A percentile compares a stretch with the other conserved stretches of the same genome.
Evolutionary conservation across 306 rosid species (phyloP).

Genomic region (Ormosia semicastrata): DNA sequence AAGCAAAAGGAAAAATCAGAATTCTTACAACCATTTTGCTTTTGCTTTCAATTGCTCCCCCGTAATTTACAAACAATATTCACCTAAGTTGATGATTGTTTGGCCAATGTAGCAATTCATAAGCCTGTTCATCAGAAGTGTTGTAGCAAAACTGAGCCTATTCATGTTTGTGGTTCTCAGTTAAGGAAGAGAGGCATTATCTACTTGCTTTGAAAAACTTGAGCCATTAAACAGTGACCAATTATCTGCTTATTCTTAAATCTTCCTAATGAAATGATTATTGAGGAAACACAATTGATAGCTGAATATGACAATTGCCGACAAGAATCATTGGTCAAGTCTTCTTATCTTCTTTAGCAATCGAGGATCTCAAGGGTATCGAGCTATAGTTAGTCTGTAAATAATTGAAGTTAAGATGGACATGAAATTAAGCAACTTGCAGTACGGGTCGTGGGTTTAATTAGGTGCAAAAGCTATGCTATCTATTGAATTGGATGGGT

Average conservation of each 20-base stretch:
- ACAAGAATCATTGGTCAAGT: neutral
- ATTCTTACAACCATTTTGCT: neutral
- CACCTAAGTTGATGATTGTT: neutral
- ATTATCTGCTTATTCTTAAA: neutral
- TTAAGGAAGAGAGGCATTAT: neutral
- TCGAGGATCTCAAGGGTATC: neutral
- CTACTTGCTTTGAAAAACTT: neutral
- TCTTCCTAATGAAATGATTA: neutral
- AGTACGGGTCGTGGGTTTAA: neutral
- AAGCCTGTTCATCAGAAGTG: neutral
- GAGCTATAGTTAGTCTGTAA: conserved; percentile 9
- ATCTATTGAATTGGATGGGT: neutral
- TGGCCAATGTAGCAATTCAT: neutral
- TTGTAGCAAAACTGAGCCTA: too few species aligned
- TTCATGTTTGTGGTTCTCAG: neutral
- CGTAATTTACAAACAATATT: neutral
- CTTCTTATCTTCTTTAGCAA: conserved; percentile 5
- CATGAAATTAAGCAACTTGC: conserved; percentile 17
- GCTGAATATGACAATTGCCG: conserved; percentile 5
- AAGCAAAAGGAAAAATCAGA: neutral
- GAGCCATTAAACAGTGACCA: neutral
- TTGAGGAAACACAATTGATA: conserved; percentile 19
- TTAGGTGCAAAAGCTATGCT: conserved; percentile 17
- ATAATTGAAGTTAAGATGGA: conserved; percentile 11
- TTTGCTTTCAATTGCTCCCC: conserved; percentile 10